Base-by-base conservation (phyloP, 2,329 filamentous ascomycete genomes). In the Colletotrichum orchidophilum region DNA sequence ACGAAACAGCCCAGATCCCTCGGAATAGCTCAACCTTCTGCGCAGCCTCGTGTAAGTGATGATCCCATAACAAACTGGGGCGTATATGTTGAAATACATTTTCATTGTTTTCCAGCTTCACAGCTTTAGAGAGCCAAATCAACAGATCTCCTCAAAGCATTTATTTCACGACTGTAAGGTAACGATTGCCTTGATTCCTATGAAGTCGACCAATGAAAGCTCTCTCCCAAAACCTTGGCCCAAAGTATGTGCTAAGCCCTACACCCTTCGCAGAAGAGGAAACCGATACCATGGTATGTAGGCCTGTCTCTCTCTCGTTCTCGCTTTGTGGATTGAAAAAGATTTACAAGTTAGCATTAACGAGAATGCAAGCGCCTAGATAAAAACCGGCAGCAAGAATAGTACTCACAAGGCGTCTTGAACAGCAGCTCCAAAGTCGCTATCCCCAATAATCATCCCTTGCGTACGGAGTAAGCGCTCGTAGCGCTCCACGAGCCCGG, bases 151-250 rank as follows among this genome's bases (percentile, higher is more conserved):
- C 12, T 11, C 1, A 13, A 27, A 15, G 7, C 8, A 11, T 3
- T 11, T 1, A 53, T 29, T 29, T 4, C 60, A 54, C 21, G 8
- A 15, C 29, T 1, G 11, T 15, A 18, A 5, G 35, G 12, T 15
- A 29, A 29, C 5, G 3, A 3, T 54, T 54, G 15, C 21, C 6
- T 63, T 29, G 1, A 33, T 33, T 24, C 39, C 1, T 53, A 3
- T 15, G 0, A 21, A 39, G 11, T 33, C 31, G 5, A 15, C 46
- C 5, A 39, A 13, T 53, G 6, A 35, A 35, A 42, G 27, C 26
- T 71, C 39, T 58, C n/a, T 24, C 21, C 63, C 68, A 71, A 52
- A 68, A 33, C 42, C 26, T 63, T 24, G 67, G 67, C 21, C 67
- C 63, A 24, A 71, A 62, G 18, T 71, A 67, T 15, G 63, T 18